A percentile compares a stretch with the other conserved stretches of the same genome.
phyloP scores from a whole-genome alignment of 208 protist genomes.

The Endotrypanum monterogeii region DNA sequence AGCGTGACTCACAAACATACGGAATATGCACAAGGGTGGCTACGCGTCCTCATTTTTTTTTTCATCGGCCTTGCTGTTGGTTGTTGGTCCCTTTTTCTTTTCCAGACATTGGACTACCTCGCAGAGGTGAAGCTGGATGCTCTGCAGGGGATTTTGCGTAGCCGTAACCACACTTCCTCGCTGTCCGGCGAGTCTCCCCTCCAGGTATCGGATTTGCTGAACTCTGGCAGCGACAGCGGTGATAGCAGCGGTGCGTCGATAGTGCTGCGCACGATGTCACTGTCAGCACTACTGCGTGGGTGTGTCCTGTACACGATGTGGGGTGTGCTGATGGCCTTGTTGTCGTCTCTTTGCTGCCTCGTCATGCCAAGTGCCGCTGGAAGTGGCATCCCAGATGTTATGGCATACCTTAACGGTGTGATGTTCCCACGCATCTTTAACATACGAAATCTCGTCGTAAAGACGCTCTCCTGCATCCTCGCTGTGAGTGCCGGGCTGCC shows the following conservation, averaged over 20 bases:
- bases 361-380: conserved; percentile 72
- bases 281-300: conserved; percentile 35
- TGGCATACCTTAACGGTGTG: conserved; percentile 89
- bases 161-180: conserved; percentile 11
- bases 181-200: background rate
- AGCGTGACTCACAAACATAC: conserved; percentile 24
- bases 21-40: conserved; percentile 36
- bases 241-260: background rate
- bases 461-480: conserved; percentile 75
- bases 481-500: conserved; percentile 79
- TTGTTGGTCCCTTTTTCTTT: conserved; percentile 64
- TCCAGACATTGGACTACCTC: conserved; percentile 74
- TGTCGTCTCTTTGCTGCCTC: conserved; percentile 78
- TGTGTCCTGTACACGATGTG: conserved; percentile 42
- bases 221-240: background rate
- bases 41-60: conserved; percentile 68
- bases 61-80: conserved; percentile 63
- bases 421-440: conserved; percentile 86
- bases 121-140: conserved; percentile 40
- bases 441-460: conserved; percentile 75
- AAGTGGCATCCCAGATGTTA: conserved; percentile 85
- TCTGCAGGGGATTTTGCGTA: conserved; percentile 36
- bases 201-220: background rate
- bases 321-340: conserved; percentile 39
- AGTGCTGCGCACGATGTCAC: conserved; percentile 24